Base-by-base conservation (phyloP, 2,329 filamentous ascomycete genomes). In the Ophiocordyceps camponoti-rufipedis region DNA sequence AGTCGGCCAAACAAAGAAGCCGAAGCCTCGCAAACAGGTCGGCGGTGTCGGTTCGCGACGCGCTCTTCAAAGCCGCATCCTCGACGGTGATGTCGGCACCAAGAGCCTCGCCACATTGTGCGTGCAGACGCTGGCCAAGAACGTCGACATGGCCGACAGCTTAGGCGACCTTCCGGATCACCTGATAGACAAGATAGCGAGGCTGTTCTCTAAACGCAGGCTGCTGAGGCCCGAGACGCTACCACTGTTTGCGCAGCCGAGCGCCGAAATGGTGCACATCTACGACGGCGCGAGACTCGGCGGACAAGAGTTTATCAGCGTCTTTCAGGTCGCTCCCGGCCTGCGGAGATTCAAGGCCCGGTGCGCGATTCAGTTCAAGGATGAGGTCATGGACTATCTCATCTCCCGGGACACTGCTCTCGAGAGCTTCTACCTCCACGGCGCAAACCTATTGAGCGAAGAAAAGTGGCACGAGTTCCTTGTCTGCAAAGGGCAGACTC, bases 341-440 rank as follows among this genome's bases (percentile, higher is more conserved):
- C 66, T 94, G 45, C 76, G 76, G 53, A 72, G 72, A 41, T 69
- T 95, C 47, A 82, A 86, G 51, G 66, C 94, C 11, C 78, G 82
- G 43, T 89, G 88, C 55, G 85, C 81, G n/a, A 84, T 91, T 44
- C 88, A 94, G 56, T 82, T 95, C 69, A 94, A 94, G 61, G 83
- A 95, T 55, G 70, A 71, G 38, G 82, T 87, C 40, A 72, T 95
- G 61, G 75, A 85, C 45, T 94, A 89, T 58, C 74, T 95, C 55
- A 68, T 85, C 18, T 78, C 78, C 46, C 82, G 85, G 43, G 72
- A 82, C 44, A 73, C 77, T 44, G 62, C 72, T 9, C 67, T 95
- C n/a, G 74, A 78, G 48, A 71, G 77, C 46, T 69, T 96, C 41
- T 83, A 86, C 50, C 70, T 96, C 0, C 81, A 91, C 50, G 85